phyloP scores from a whole-genome alignment of 2,329 filamentous ascomycete genomes.

The Alternaria angustiovoidea region DNA sequence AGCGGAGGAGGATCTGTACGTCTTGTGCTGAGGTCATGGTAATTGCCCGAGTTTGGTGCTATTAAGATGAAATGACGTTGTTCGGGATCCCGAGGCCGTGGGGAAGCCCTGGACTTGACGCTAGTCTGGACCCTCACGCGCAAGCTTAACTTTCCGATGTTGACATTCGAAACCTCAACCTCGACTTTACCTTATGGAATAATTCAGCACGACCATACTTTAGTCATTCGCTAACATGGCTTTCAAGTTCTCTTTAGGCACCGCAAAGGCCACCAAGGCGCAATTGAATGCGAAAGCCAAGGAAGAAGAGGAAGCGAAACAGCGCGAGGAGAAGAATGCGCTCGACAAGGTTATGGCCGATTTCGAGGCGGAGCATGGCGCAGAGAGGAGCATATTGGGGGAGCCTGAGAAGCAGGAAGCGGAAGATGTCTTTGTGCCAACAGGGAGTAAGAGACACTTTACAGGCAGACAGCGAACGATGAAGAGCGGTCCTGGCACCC shows the following conservation, averaged over 20 bases:
- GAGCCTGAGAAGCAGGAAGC: constrained; percentile 32
- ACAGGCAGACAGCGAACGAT: constrained; percentile 38
- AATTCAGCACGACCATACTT: background rate
- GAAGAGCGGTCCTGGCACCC: constrained; percentile 47
- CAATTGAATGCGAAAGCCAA: constrained; percentile 37
- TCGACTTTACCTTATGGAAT: background rate
- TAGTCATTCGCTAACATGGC: constrained; percentile 28
- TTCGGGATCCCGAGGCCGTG: background rate
- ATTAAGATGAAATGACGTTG: constrained; percentile 9
- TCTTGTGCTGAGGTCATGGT: constrained; percentile 48
- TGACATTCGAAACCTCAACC: background rate
- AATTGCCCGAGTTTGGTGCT: background rate
- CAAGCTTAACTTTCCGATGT: constrained; percentile 14
- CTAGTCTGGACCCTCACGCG: constrained; percentile 21
- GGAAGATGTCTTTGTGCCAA: constrained; percentile 40
- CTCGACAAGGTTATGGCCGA: constrained; percentile 44
- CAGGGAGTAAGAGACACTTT: constrained; percentile 42
- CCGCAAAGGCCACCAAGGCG: constrained; percentile 35
- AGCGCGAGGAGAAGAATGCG: constrained; percentile 42
- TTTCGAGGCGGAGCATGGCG: constrained; percentile 41
- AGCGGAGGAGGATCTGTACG: constrained; percentile 61
- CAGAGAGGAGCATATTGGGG: constrained; percentile 34
- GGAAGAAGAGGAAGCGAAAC: constrained; percentile 43
- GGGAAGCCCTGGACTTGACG: constrained; percentile 9
- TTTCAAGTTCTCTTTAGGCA: constrained; percentile 41